Percentiles rank a stretch among this genome's conserved stretches.
These are phyloP conservation scores for Lactarius akahatsu DNA, from an alignment of 768 basidiomycete genomes.

Conservation along the genomic window DNA sequence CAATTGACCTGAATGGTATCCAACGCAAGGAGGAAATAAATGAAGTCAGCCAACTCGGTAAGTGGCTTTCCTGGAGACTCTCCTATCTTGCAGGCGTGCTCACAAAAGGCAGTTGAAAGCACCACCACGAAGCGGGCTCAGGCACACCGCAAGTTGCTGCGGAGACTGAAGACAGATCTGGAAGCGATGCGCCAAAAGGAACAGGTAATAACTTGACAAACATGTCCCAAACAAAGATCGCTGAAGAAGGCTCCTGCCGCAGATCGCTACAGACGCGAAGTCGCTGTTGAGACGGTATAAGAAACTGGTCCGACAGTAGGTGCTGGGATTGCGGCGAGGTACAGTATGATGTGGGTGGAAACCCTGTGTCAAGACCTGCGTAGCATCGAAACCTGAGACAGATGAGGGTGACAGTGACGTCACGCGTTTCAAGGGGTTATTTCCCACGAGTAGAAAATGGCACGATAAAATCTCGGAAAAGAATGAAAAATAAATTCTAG, in stretches of 20 bases:
- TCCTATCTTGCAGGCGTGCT: neutral
- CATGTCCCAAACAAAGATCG: neutral
- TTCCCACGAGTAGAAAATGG: constrained; percentile 2
- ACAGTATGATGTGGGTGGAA: neutral
- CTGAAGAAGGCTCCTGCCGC: neutral
- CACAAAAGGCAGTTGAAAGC: constrained; percentile 19
- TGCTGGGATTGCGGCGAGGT: too few species aligned
- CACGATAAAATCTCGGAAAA: neutral
- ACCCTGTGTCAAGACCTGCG: neutral
- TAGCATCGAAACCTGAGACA: neutral
- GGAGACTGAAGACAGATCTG: constrained; percentile 17
- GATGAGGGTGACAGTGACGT: constrained; percentile 13
- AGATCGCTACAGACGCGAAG: constrained; percentile 23
- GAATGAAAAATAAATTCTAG: neutral
- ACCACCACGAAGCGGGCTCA: constrained; percentile 10
- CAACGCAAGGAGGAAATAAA: constrained; percentile 20
- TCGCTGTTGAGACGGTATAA: constrained; percentile 20
- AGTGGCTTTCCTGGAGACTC: neutral
- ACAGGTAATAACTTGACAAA: constrained; percentile 15
- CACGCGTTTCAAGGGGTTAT: constrained; percentile 8
- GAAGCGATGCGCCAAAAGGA: constrained; percentile 14
- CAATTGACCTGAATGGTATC: constrained; percentile 12
- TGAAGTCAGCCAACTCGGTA: constrained; percentile 23
- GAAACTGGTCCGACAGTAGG: constrained; percentile 16
- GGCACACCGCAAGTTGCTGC: constrained; percentile 22